Percentiles rank a stretch among this genome's conserved stretches.
Conservation (phyloP, 345 rosid species). For the Brassica rapa region DNA sequence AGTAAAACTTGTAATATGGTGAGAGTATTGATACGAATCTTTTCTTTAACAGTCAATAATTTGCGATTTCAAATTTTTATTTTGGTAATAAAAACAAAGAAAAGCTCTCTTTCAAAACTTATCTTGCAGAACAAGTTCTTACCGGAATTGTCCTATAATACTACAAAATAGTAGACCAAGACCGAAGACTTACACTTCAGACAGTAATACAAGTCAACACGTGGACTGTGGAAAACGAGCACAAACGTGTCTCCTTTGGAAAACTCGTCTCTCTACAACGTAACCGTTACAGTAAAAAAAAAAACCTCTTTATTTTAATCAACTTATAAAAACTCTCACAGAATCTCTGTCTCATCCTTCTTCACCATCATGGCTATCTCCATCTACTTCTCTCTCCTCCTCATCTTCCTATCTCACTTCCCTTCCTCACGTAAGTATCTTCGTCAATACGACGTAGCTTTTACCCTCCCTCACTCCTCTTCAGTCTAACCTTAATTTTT, state of each 20-base stretch:
- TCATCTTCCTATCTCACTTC: slow-evolving; percentile 40
- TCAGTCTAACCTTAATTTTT: background rate
- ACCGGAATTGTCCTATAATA: background rate
- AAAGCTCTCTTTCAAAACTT: background rate
- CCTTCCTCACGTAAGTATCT: slow-evolving; percentile 52
- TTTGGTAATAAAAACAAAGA: background rate
- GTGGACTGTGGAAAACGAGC: slow-evolving; percentile 30
- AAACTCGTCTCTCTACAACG: background rate
- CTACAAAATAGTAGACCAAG: slow-evolving; percentile 4
- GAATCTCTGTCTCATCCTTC: slow-evolving; percentile 22
- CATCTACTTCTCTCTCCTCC: slow-evolving; percentile 34
- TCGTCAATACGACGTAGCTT: slow-evolving; percentile 17
- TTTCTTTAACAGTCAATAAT: background rate
- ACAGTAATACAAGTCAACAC: slow-evolving; percentile 14
- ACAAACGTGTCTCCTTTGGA: slow-evolving; percentile 1
- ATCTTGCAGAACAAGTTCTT: background rate
- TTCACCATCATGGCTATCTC: slow-evolving; percentile 39
- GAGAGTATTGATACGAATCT: no score
- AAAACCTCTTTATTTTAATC: background rate
- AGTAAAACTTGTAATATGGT: background rate
- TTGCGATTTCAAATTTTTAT: background rate
- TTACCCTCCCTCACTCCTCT: background rate
- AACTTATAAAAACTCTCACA: background rate
- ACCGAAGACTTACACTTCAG: slow-evolving; percentile 23
- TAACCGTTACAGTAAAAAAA: slow-evolving; percentile 29